A percentile compares a stretch with the other conserved stretches of the same genome.
Conservation (phyloP, 2,329 filamentous ascomycete genomes). For the Microascus cirrosus region DNA sequence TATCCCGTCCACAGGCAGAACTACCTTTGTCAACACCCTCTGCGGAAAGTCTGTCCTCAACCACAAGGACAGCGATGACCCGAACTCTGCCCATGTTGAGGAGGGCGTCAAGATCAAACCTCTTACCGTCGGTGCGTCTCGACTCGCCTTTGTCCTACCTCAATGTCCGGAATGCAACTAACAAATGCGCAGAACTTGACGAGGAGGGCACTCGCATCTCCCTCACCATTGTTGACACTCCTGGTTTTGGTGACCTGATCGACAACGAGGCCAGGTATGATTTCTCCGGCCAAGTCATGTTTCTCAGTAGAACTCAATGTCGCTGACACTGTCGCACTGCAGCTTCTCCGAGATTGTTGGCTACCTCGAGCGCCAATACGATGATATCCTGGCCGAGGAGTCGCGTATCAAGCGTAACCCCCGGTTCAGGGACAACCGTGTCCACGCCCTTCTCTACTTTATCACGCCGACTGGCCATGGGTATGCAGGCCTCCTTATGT, state of each 20-base stretch:
- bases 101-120: slow-evolving; percentile 98
- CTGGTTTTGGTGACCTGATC: slow-evolving; percentile 96
- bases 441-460: slow-evolving; percentile 97
- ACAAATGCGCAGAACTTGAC: slow-evolving; percentile 64
- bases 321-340: background rate
- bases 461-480: slow-evolving; percentile 96
- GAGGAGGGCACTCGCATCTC: slow-evolving; percentile 98
- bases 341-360: slow-evolving; percentile 97
- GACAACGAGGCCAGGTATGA: slow-evolving; percentile 93
- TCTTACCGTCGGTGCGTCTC: slow-evolving; percentile 71
- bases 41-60: slow-evolving; percentile 87
- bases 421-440: slow-evolving; percentile 96
- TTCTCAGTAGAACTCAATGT: background rate
- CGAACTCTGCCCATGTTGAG: slow-evolving; percentile 78
- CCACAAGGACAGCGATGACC: slow-evolving; percentile 89
- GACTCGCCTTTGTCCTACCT: background rate
- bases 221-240: slow-evolving; percentile 95
- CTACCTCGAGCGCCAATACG: slow-evolving; percentile 98
- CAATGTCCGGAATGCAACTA: slow-evolving; percentile 1
- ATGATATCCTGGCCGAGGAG: slow-evolving; percentile 97
- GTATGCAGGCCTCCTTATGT: slow-evolving; percentile 32
- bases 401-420: slow-evolving; percentile 99
- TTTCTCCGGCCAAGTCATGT: background rate
- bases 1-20: slow-evolving; percentile 55
- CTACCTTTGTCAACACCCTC: slow-evolving; percentile 98